Conservation (phyloP, 179 eudicot species). For the Vitellaria paradoxa region DNA sequence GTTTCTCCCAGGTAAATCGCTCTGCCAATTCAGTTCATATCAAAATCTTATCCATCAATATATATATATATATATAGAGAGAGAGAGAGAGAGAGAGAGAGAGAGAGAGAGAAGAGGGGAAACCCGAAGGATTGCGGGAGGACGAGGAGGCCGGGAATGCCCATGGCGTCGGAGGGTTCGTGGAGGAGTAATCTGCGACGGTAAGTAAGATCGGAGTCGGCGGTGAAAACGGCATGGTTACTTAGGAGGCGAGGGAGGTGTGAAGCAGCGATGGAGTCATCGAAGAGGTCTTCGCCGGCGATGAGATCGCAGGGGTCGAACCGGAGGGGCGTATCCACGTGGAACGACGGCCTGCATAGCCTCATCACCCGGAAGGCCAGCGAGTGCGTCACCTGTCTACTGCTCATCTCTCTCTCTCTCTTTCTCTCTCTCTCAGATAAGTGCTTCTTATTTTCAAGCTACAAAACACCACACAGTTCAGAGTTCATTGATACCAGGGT, state of each 20-base stretch:
- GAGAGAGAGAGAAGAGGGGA: neutral
- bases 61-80: neutral
- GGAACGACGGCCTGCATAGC: constrained; percentile 82
- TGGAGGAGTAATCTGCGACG: constrained; percentile 65
- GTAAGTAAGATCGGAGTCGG: constrained; percentile 52
- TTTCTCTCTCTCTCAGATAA: neutral
- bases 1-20: constrained; percentile 99
- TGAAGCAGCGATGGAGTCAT: constrained; percentile 45
- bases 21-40: constrained; percentile 34
- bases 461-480: neutral
- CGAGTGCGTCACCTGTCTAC: constrained; percentile 50
- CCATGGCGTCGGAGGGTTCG: constrained; percentile 58
- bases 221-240: constrained; percentile 18
- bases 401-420: constrained; percentile 25
- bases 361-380: constrained; percentile 96
- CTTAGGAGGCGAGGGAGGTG: constrained; percentile 39
- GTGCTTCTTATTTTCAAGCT: neutral
- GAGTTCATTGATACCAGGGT: neutral
- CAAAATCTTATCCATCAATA: constrained; percentile 9
- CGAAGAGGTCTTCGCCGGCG: constrained; percentile 75
- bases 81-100: neutral
- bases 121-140: constrained; percentile 98
- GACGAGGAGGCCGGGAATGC: constrained; percentile 86
- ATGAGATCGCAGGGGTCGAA: constrained; percentile 83
- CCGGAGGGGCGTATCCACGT: constrained; percentile 78